Conservation (phyloP, 768 basidiomycete species). For the Serendipita sp. region DNA sequence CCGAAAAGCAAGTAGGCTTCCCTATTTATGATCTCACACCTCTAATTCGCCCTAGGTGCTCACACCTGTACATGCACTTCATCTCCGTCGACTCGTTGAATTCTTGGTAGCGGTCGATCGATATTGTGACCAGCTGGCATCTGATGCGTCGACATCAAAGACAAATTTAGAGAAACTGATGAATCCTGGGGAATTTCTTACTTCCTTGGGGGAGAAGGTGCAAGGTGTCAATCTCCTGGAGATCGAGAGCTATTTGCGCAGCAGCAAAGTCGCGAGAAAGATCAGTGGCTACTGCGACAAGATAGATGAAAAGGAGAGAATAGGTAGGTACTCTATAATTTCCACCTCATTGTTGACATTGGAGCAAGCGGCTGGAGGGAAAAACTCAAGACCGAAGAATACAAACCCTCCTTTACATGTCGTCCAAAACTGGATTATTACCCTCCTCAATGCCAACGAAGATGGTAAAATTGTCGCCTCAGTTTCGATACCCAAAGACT, state of each 20-base stretch:
- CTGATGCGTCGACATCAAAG: slow-evolving; percentile 9
- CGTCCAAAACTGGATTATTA: slow-evolving; percentile 64
- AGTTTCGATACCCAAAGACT: neutral
- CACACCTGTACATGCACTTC: slow-evolving; percentile 52
- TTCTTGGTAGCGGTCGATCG: slow-evolving; percentile 57
- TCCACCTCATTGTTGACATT: neutral
- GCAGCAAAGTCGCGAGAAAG: slow-evolving; percentile 65
- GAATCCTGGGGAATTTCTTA: slow-evolving; percentile 48
- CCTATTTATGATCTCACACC: neutral
- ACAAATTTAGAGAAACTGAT: slow-evolving; percentile 40
- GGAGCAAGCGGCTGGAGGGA: slow-evolving; percentile 15
- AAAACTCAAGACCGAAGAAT: slow-evolving; percentile 14
- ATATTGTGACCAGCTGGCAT: slow-evolving; percentile 25
- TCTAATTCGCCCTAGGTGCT: slow-evolving; percentile 30
- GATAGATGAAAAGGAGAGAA: slow-evolving; percentile 28
- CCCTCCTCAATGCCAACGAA: slow-evolving; percentile 63
- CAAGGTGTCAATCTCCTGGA: slow-evolving; percentile 72
- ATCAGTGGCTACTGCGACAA: slow-evolving; percentile 75
- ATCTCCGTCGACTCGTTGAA: slow-evolving; percentile 61
- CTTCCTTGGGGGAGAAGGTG: slow-evolving; percentile 47
- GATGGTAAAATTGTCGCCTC: slow-evolving; percentile 22
- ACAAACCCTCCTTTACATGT: slow-evolving; percentile 60
- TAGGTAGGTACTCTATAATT: slow-evolving; percentile 18
- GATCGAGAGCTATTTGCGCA: slow-evolving; percentile 62
- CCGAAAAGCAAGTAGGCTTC: slow-evolving; percentile 25